Evolutionary conservation across 2,329 filamentous ascomycete species (phyloP), one percentile per base, ranked within the genome.

Genomic region (Dactylellina haptotyla): DNA sequence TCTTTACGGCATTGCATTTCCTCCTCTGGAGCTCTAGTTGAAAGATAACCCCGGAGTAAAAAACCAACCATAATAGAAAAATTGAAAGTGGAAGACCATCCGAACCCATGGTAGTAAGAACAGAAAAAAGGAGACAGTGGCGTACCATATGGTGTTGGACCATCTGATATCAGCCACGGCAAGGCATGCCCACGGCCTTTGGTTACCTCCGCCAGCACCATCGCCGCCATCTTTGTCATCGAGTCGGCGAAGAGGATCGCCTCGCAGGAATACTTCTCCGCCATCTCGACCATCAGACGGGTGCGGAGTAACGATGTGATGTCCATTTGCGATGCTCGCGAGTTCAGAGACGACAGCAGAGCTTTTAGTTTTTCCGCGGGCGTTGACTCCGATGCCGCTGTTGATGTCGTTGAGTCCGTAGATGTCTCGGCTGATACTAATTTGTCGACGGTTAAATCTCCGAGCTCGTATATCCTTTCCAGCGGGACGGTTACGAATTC

Each of bases 161-260:
- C 93, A 80, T 98, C 95, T 56, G 88, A 87, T 14, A 93, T 87
- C 77, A 91, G 87, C 88, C 90, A 94, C 0, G 93, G 91, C 18
- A 98, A 82, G 3, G 90, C 87, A 76, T 90, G 93, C 0, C 94
- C 95, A 53, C 94, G 87, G 0, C 95, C 95, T 81, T 97, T 97
- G 23, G 94, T 93, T 1, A 94, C 93, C 81, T 95, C 92, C 4
- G 92, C 85, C 12, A 99, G 86, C 0, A 92, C 91, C 78, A 92
- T 88, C 76, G 94, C 92, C 2, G 95, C 94, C 28, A 99, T 87
- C 14, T 89, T 87, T 3, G 93, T 97, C 18, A 95, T 97, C 76
- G 88, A 96, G 81, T 94, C 89, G 20, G 91, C 93, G 81, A 95
- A 89, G 1, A 98, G 82, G 43, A 98, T 85, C 10, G 88, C 88